Evolutionary conservation across 228 moss, liverwort and hornwort species (phyloP).

Genomic region (Sphagnum magellanicum): DNA sequence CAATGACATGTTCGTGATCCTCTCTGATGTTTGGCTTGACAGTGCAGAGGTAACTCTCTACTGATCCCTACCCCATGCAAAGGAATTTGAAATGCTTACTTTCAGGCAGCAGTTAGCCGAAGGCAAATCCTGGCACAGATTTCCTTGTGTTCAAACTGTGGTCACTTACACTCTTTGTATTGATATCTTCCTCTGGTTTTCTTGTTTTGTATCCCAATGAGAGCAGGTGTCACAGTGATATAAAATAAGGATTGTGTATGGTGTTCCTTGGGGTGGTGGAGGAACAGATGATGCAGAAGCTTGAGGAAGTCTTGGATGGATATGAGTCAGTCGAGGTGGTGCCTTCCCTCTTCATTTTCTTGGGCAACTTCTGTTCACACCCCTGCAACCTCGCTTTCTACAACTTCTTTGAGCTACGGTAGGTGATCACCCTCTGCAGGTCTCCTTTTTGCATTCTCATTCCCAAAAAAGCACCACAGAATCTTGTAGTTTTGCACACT

Average conservation of each 20-base stretch:
- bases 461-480: too few species aligned
- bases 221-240: not conserved
- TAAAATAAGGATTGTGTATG: not conserved
- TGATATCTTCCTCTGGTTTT: too few species aligned
- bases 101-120: not conserved
- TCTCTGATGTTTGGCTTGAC: constrained; percentile 91
- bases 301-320: constrained; percentile 73
- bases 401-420: constrained; percentile 72
- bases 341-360: constrained; percentile 81
- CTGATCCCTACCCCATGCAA: not conserved
- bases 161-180: too few species aligned
- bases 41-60: constrained; percentile 44
- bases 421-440: not conserved
- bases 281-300: constrained; percentile 63
- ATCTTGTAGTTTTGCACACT: too few species aligned
- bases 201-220: not conserved
- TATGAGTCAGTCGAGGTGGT: constrained; percentile 90
- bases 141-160: too few species aligned
- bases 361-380: constrained; percentile 94
- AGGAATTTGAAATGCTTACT: too few species aligned
- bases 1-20: constrained; percentile 88
- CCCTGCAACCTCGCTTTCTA: constrained; percentile 83
- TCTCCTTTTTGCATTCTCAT: not conserved
- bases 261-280: constrained; percentile 5
- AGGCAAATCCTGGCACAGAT: too few species aligned